A percentile compares a stretch with the other conserved stretches of the same genome.
Conservation (phyloP, 2,329 filamentous ascomycete genomes). For the Fusarium pseudoanthophilum region DNA sequence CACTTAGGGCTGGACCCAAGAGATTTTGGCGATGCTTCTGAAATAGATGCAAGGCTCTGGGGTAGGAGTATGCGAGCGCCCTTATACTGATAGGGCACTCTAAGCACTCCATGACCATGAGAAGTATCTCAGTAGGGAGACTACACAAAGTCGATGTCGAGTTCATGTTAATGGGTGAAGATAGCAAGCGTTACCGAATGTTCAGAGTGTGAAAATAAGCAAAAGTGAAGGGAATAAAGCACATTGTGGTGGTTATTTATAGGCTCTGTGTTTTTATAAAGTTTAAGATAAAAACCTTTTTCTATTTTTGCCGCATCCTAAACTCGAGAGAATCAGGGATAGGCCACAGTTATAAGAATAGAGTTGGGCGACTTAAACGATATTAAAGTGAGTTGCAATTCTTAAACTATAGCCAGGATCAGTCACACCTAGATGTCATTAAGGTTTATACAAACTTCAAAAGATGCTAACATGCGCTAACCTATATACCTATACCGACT, state of each 20-base stretch:
- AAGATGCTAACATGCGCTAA: background rate
- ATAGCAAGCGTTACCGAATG: rapidly evolving
- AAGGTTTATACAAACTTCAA: background rate
- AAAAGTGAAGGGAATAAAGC: background rate
- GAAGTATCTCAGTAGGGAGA: background rate
- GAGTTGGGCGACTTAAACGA: background rate
- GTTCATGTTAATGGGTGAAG: background rate
- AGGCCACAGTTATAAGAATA: background rate
- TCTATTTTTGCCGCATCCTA: background rate
- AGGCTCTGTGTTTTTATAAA: background rate
- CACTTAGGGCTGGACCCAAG: no score
- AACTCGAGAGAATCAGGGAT: background rate
- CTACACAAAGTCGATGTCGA: background rate
- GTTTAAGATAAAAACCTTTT: background rate
- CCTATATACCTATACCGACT: background rate
- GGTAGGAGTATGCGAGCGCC: rapidly evolving
- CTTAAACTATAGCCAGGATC: background rate
- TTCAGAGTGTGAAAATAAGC: background rate
- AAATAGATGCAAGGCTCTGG: background rate
- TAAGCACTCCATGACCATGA: background rate
- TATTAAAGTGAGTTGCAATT: background rate
- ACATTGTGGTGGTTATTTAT: rapidly evolving
- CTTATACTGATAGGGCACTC: background rate
- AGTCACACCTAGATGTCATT: rapidly evolving
- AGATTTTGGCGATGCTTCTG: background rate